These are phyloP conservation scores for Trichoderma brevicompactum DNA, from an alignment of 2,329 filamentous ascomycete species.

Conservation along the genomic window DNA sequence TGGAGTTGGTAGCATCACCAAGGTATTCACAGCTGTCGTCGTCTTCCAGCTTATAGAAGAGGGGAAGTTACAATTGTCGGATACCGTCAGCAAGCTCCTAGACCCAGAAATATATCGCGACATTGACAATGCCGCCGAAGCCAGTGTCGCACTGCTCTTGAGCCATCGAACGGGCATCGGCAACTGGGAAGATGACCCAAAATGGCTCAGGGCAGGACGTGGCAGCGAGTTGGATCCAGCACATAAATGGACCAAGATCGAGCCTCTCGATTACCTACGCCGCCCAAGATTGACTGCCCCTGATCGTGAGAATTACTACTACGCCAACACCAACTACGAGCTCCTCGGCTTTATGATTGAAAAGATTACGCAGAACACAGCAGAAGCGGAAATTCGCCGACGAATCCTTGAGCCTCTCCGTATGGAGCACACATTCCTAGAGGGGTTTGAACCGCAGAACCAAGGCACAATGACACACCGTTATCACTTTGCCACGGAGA, in stretches of 20 bases:
- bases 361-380: slow-evolving; percentile 17
- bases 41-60: slow-evolving; percentile 31
- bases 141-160: slow-evolving; percentile 17
- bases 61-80: slow-evolving; percentile 27
- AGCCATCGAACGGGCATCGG: slow-evolving; percentile 30
- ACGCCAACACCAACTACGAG: slow-evolving; percentile 31
- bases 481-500: slow-evolving; percentile 29
- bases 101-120: slow-evolving; percentile 15
- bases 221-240: slow-evolving; percentile 25
- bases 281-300: slow-evolving; percentile 28
- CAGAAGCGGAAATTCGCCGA: slow-evolving; percentile 27
- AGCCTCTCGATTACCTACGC: slow-evolving; percentile 30
- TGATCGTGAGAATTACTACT: slow-evolving; percentile 27
- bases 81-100: slow-evolving; percentile 25
- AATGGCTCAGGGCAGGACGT: slow-evolving; percentile 28
- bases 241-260: slow-evolving; percentile 29
- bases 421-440: slow-evolving; percentile 27
- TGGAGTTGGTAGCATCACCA: slow-evolving; percentile 32
- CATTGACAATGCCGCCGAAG: slow-evolving; percentile 27
- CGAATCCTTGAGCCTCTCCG: slow-evolving; percentile 26
- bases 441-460: slow-evolving; percentile 27
- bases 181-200: slow-evolving; percentile 31
- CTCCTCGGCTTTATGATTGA: slow-evolving; percentile 30
- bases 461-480: slow-evolving; percentile 6
- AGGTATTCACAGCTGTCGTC: slow-evolving; percentile 30